Evolutionary conservation across 768 basidiomycete species (phyloP).

Genomic region (Kwoniella shandongensis): DNA sequence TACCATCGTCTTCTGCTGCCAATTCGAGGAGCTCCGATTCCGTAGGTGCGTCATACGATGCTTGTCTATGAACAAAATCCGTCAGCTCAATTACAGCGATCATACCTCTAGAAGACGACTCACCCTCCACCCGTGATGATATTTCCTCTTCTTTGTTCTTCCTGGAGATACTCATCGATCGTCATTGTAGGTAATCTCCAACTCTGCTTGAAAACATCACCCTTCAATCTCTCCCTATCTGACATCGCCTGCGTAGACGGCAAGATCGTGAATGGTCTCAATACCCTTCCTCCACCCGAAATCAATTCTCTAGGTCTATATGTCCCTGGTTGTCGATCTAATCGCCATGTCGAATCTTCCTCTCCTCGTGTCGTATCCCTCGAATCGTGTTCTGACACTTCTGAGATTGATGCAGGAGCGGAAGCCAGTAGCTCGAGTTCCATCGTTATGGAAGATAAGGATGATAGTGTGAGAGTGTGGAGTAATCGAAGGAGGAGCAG

Average conservation of each 20-base stretch:
- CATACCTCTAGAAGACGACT: conserved; percentile 43
- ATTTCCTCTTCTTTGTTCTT: conserved; percentile 79
- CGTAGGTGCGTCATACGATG: conserved; percentile 67
- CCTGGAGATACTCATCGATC: conserved; percentile 87
- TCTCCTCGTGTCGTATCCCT: conserved; percentile 17
- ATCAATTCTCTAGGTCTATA: conserved; percentile 59
- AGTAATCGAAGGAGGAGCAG: conserved; percentile 71
- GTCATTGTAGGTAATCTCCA: conserved; percentile 92
- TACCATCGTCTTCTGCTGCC: conserved; percentile 83
- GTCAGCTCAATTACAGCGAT: conserved; percentile 6
- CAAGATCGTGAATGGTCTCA: conserved; percentile 89
- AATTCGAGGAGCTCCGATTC: conserved; percentile 73
- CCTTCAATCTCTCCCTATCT: conserved; percentile 72
- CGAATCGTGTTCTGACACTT: conserved; percentile 40
- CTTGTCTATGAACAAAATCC: conserved; percentile 58
- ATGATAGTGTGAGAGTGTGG: conserved; percentile 68
- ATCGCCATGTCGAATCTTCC: conserved; percentile 67
- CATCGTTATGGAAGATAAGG: conserved; percentile 67
- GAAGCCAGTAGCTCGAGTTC: conserved; percentile 67
- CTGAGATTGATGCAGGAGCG: conserved; percentile 25
- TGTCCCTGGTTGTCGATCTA: conserved; percentile 60
- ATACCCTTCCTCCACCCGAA: conserved; percentile 74
- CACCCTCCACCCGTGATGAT: conserved; percentile 86
- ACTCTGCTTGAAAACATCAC: conserved; percentile 78
- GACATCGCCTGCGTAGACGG: conserved; percentile 61